Evolutionary conservation across 1,284 basidiomycete species (phyloP), one percentile per base, ranked within the genome.

Genomic region (Trametes hirsuta): DNA sequence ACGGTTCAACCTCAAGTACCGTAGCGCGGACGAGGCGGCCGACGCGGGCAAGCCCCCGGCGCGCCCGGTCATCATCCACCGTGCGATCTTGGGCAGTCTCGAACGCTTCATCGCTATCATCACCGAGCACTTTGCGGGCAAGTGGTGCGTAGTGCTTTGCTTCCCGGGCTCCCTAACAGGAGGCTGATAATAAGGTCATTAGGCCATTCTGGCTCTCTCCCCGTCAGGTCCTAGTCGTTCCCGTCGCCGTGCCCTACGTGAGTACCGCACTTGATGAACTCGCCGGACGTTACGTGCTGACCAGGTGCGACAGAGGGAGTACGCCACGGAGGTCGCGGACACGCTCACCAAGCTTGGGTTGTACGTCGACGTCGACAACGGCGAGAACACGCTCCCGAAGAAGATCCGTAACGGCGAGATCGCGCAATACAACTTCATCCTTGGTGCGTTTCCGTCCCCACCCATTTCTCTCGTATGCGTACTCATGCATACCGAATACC

Each of bases 171-270:
- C 12, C 35, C 30, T 25, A 2, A 12, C 47, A 18, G n/a, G 46
- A 47, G 47, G 34, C 35, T 54, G 41, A 62, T 24, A 34, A 35
- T 5, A 40, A 40, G 22, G 46, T 3, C 21, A 12, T 4, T 51
- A 85, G 91, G 93, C 97, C 97, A 4, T 98, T 99, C 84, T 99
- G 97, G 97, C 73, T 99, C 50, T 95, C 91, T 0, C 97, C 97
- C 12, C 86, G 97, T 47, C 97, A 99, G 77, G 88, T 98, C 25
- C 78, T 97, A 30, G 91, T 99, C 58, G 92, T 99, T 50, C 97
- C 97, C 2, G 95, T 99, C 37, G 95, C 96, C 15, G 85, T 82
- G 12, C 87, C 92, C 35, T 94, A 87, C 69, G 91, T 95, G 68
- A 71, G 91, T 87, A 9, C 2, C 22, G 25, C n/a, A 36, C 5